Base-by-base conservation (phyloP, 495 filamentous ascomycete genomes). In the Aspergillus cristatus region DNA sequence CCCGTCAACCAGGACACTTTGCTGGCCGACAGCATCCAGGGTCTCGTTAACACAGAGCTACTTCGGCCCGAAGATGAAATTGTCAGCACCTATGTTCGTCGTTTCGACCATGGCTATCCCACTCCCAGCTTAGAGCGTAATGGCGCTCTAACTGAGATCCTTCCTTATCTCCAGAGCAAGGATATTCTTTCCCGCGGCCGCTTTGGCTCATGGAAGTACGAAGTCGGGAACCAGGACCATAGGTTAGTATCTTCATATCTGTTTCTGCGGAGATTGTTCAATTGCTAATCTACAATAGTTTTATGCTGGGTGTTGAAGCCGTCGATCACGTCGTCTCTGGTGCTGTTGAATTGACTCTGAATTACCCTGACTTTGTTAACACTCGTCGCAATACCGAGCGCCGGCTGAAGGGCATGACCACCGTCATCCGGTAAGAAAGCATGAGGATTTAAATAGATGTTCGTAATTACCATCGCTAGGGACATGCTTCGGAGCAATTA, bases 321-420 rank as follows among this genome's bases (percentile, higher is more conserved):
- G 84, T 78, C 13, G 86, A 94, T 61, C 67, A 84, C 58, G 84
- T 94, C 48, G 75, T 88, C 44, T 84, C 78, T 52, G 86, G 86
- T 36, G 81, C 78, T 3, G 78, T 82, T 28, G 86, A 94, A 68
- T 62, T 93, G 55, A 94, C 86, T 28, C 72, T 93, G 40, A 89
- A 91, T 67, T 87, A 93, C 58, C 87, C 86, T 20, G 87, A 94
- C 58, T 90, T 93, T 60, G 86, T 94, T 64, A 94, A 94, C 60
- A 59, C 67, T 22, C 71, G 86, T 42, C 56, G 74, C 39, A 94
- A 94, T 62, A 74, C 59, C 2, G 86, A 93, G 74, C 71, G 86
- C 46, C 67, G 84, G 32, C 72, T 93, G 38, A n/a, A n/a, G 4
- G n/a, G 11, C n/a, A 4, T n/a, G 11, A 30, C 5, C 3, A 11